Conservation (phyloP, 176 grass and related monocot species). For the Rhynchospora tenuis region DNA sequence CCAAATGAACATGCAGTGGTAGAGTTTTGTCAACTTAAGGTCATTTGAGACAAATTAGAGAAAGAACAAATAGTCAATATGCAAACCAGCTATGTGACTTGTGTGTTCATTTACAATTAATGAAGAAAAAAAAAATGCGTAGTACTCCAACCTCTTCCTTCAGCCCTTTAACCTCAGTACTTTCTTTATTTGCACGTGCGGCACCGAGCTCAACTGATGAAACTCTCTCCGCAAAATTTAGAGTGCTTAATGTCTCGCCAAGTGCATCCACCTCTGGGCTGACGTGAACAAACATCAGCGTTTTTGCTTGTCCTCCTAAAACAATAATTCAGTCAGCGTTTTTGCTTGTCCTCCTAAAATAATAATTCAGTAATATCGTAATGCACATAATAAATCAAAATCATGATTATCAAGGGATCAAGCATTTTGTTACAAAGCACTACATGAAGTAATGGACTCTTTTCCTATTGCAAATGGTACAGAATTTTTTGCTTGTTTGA, state of each 20-base stretch:
- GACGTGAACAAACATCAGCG: slow-evolving; percentile 75
- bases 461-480: not conserved
- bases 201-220: slow-evolving; percentile 68
- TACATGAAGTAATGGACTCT: not conserved
- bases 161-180: slow-evolving; percentile 55
- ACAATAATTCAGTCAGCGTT: slow-evolving; percentile 34
- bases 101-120: not conserved
- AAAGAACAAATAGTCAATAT: not conserved
- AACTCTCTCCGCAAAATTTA: slow-evolving; percentile 85
- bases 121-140: slow-evolving; percentile 1
- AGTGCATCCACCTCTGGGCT: slow-evolving; percentile 53
- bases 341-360: slow-evolving; percentile 73
- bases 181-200: slow-evolving; percentile 67
- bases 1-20: not conserved
- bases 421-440: not conserved
- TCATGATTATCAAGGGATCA: not conserved
- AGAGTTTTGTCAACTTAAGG: not conserved
- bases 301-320: slow-evolving; percentile 79
- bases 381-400: slow-evolving; percentile 1
- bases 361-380: not conserved
- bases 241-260: slow-evolving; percentile 68
- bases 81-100: not conserved
- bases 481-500: not conserved
- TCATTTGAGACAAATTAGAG: not conserved
- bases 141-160: slow-evolving; percentile 48